phyloP scores from a whole-genome alignment of 805 yeast genomes.

The Lachancea dasiensis region DNA sequence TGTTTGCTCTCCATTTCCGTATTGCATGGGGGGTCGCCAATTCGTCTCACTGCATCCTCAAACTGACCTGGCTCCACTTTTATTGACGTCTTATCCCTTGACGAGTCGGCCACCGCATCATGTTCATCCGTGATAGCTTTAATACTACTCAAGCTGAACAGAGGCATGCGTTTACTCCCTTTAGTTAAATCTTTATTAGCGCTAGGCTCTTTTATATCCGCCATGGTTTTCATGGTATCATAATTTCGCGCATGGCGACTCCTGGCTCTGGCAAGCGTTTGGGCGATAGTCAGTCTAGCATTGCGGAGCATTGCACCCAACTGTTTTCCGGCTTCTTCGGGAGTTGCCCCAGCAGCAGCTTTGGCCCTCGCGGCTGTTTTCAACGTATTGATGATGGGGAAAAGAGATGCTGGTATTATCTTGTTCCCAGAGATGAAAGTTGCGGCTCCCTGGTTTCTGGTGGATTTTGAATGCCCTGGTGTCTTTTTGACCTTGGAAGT shows the following conservation, averaged over 20 bases:
- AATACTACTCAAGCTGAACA: slow-evolving; percentile 21
- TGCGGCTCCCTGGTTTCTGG: neutral
- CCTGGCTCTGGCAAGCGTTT: slow-evolving; percentile 20
- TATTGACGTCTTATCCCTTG: no score
- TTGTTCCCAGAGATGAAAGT: slow-evolving; percentile 8
- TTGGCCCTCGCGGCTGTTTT: slow-evolving; percentile 32
- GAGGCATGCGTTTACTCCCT: slow-evolving; percentile 18
- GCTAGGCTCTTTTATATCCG: slow-evolving; percentile 8
- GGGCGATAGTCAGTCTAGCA: slow-evolving; percentile 27
- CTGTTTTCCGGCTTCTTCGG: slow-evolving; percentile 29
- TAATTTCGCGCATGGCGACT: slow-evolving; percentile 11
- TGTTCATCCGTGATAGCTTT: slow-evolving; percentile 6
- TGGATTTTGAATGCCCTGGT: slow-evolving; percentile 1
- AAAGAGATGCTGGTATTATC: slow-evolving; percentile 24
- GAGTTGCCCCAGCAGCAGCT: slow-evolving; percentile 31
- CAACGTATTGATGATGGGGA: slow-evolving; percentile 29
- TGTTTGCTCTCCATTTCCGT: no score
- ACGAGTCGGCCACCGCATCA: neutral
- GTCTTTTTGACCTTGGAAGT: slow-evolving; percentile 9
- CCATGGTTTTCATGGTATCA: slow-evolving; percentile 12
- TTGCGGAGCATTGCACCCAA: slow-evolving; percentile 27
- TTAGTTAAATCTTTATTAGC: slow-evolving; percentile 3
- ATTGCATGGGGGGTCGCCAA: neutral
- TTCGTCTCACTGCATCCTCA: neutral
- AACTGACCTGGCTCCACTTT: neutral